Evolutionary conservation across 2,329 filamentous ascomycete species (phyloP), one percentile per base, ranked within the genome.

Genomic region (Neocucurbitaria cava): DNA sequence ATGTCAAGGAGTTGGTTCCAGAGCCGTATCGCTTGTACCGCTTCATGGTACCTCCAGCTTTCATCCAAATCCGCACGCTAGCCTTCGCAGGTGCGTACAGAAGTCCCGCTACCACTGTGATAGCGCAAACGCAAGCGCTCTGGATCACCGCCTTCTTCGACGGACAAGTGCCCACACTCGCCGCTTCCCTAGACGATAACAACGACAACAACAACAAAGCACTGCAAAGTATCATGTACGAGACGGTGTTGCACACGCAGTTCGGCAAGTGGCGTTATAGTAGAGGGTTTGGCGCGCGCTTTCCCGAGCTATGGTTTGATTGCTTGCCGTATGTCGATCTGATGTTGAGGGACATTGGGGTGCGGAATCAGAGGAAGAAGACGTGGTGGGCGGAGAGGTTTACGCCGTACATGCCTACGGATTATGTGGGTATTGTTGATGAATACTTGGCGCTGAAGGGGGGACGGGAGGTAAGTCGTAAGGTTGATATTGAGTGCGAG

Each of bases 71-170:
- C 18, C 72, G 70, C 6, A 76, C 73, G 46, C 70, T 80, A 11
- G 78, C 75, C 2, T 80, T 79, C 53, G 71, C 73, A 3, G 77
- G 78, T 21, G 71, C 74, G 40, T 71, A 77, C 24, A 67, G 71
- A 21, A 76, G 70, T 11, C 70, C 76, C 21, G 68, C 70, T 2
- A 78, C 75, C 0, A 68, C 73, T 1, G 67, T 72, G 13, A 71
- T 73, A 41, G 73, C 76, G 3, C 66, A 73, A 11, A 60, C 71
- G 0, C 76, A 79, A 62, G 76, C 68, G 0, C 69, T 79, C 1
- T 80, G 78, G 77, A 77, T 89, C 28, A 79, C 81, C 0, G 88
- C 89, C 0, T 91, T 86, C 68, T 83, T 93, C 28, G 78, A 81
- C 48, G 77, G 78, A 18, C 72, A 78, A 24, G 71, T 89, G 10